Conservation (phyloP, 768 basidiomycete genomes). For the Paxillus ammoniavirescens region DNA sequence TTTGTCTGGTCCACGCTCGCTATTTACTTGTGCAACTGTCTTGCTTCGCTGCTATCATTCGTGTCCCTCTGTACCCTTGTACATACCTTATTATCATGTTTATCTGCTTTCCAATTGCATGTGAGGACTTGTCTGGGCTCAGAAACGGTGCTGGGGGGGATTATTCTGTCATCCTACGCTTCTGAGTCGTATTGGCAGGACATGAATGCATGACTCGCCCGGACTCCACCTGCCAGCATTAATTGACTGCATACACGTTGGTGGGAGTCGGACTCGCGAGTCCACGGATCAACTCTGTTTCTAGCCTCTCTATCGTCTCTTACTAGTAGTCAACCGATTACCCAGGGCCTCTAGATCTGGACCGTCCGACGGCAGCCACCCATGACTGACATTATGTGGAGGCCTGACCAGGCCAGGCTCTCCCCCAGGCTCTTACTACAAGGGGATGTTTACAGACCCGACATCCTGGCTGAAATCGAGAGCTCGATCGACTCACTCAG, state of each 20-base stretch:
- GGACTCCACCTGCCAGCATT: too few relatives aligned
- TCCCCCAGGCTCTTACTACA: conserved; percentile 22
- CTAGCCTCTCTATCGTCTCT: too few relatives aligned
- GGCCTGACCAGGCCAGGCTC: conserved; percentile 28
- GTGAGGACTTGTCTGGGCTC: background rate
- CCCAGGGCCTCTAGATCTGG: too few relatives aligned
- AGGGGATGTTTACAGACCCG: conserved; percentile 49
- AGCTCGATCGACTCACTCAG: conserved; percentile 53
- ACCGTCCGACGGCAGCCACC: background rate
- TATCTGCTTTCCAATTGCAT: conserved; percentile 20
- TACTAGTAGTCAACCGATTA: background rate
- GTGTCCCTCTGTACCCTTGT: conserved; percentile 28
- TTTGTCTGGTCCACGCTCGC: background rate
- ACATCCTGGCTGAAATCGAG: conserved; percentile 61
- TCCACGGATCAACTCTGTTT: too few relatives aligned
- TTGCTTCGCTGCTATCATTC: conserved; percentile 20
- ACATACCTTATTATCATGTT: conserved; percentile 37
- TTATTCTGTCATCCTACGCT: too few relatives aligned
- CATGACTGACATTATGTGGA: conserved; percentile 37
- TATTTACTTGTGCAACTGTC: conserved; percentile 17
- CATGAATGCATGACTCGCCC: too few relatives aligned
- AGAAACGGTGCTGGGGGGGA: too few relatives aligned
- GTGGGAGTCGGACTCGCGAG: too few relatives aligned
- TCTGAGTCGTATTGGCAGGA: too few relatives aligned
- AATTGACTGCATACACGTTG: too few relatives aligned